Base-by-base conservation (phyloP, 2,329 filamentous ascomycete genomes). In the Trichoderma koningii region DNA sequence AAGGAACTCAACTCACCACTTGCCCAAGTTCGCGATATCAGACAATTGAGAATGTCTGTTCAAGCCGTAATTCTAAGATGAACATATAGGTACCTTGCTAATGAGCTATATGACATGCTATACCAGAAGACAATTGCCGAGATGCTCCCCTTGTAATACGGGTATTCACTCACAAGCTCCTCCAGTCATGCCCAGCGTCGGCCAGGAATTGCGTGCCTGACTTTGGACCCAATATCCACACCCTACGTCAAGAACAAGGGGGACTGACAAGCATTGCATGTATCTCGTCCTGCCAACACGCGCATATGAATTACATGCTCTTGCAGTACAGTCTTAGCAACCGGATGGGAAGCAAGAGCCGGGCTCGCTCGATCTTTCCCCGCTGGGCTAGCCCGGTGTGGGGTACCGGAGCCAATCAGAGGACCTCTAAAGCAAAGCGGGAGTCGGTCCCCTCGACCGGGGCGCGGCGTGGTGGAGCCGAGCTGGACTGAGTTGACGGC, bases 241-340 rank as follows among this genome's bases (percentile, higher is more conserved):
- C 47, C 38, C 30, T 63, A 63, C 59, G 59, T 63, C 59, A 63
- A 63, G 59, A 44, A 44, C 56, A 48, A 50, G 15, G n/a, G 15
- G n/a, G 14, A 26, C 5, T 26, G 14, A 45, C 38, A 56, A 55
- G 50, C 26, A 30, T 34, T 19, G 50, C 50, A 52, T 9, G 50
- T 52, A 34, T 30, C 26, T 30, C n/a, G 30, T 19, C 15, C 50
- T 19, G 26, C 50, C 28, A 34, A n/a, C 26, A 52, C 50, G 30
- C 50, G 50, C 50, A 34, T 12, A 34, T 26, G 26, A 52, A 28
- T 17, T 52, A 34, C 50, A 34, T 52, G 9, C 26, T 19, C 19
- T 7, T 19, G 28, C 50, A 10, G 42, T 19, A 45, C 42, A 44
- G n/a, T n/a, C 42, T 45, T 38, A 10, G 34, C 34, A 38, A 38